Evolutionary conservation across 257 asterid species (phyloP).

Genomic region (Jaltomata sinuosa): DNA sequence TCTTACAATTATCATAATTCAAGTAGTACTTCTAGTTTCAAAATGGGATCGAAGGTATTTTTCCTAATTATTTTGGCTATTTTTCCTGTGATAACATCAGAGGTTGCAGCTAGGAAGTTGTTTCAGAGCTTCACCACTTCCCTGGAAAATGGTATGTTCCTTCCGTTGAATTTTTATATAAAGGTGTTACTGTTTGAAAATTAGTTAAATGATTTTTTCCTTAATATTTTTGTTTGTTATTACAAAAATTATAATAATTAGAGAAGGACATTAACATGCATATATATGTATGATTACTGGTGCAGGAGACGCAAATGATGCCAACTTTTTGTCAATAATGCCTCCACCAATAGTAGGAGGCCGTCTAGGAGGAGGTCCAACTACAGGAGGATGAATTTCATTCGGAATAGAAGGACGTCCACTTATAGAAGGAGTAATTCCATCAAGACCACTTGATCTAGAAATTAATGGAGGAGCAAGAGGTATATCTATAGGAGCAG

Average conservation of each 20-base stretch:
- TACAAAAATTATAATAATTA: neutral
- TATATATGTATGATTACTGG: neutral
- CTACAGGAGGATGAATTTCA: no score
- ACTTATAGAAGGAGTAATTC: no score
- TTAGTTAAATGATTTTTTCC: no score
- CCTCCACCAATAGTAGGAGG: no score
- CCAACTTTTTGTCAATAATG: no score
- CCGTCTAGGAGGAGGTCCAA: no score
- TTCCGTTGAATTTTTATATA: no score
- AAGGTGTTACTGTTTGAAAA: no score
- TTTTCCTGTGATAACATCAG: neutral
- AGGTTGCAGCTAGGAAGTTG: conserved; percentile 9
- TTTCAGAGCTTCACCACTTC: neutral
- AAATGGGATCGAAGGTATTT: conserved; percentile 3
- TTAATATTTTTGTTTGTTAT: neutral
- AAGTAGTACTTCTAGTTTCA: neutral
- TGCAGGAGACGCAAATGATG: neutral
- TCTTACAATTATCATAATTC: neutral
- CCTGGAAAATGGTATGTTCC: neutral
- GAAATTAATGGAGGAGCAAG: no score
- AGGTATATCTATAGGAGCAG: no score
- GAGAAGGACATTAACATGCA: neutral
- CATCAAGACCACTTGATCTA: no score
- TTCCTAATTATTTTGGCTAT: conserved; percentile 2
- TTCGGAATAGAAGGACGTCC: no score